Conservation (phyloP, 139 green algal genomes). For the Chlamydomonas sp. region DNA sequence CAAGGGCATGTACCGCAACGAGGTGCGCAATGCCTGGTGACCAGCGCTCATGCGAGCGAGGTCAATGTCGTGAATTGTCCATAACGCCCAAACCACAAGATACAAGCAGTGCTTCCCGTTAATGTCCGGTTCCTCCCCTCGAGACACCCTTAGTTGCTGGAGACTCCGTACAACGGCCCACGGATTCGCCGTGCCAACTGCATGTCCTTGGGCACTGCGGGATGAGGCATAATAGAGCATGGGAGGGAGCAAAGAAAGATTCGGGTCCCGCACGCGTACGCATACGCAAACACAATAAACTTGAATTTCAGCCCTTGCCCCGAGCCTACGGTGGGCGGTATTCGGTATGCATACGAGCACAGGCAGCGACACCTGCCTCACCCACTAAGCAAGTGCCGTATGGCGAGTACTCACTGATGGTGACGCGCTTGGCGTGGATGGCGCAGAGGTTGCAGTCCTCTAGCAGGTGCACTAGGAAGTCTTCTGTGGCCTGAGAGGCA, state of each 20-base stretch:
- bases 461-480: slow-evolving; percentile 95
- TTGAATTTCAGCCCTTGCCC: not conserved
- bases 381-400: not conserved
- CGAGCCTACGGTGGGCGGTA: not conserved
- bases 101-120: no score
- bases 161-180: slow-evolving; percentile 80
- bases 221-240: not conserved
- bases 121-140: no score
- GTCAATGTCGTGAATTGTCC: no score
- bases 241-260: not conserved
- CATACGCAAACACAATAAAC: not conserved
- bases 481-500: slow-evolving; percentile 67
- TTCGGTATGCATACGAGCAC: not conserved
- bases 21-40: no score
- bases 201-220: slow-evolving; percentile 93
- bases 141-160: slow-evolving; percentile 59
- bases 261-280: not conserved
- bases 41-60: no score
- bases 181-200: slow-evolving; percentile 91
- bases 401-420: slow-evolving; percentile 81
- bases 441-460: slow-evolving; percentile 96
- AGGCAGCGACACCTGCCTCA: not conserved
- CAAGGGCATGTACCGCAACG: no score
- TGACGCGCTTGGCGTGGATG: slow-evolving; percentile 95
- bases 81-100: no score